Evolutionary conservation across 169 alveolate genomes (phyloP), one percentile per base, ranked within the genome.

Genomic region (Plasmodium gonderi): DNA sequence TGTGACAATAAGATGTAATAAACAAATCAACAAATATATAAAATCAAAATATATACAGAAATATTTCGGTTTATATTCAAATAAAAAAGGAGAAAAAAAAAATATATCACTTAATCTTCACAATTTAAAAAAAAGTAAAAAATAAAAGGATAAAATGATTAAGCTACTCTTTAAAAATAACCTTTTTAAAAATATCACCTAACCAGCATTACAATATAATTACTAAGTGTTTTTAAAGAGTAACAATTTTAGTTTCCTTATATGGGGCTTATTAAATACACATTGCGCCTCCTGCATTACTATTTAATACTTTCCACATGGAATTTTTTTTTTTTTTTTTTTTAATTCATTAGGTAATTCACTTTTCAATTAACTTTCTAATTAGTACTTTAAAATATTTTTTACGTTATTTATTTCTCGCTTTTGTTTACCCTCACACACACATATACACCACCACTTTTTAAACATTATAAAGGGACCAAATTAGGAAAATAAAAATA

Each of bases 381-480:
- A 0, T 36, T 36, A 60, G n/a, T 51, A 51, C 14, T 51, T 51
- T 51, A 51, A 51, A n/a, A 51, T n/a, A 51, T 51, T 74, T 14
- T 17, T 45, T 26, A 45, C 17, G 33, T 12, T 74, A 74, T 74
- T 40, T 12, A 40, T 26, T 74, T 74, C 14, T 26, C 29, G 36
- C 47, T n/a, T 9, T 74, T 36, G 31, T n/a, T 74, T 51, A 51
- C n/a, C n/a, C n/a, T n/a, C n/a, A n/a, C n/a, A n/a, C n/a, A n/a
- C n/a, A n/a, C n/a, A n/a, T n/a, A 51, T 23, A 51, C 14, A 51
- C 14, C 9, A 11, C 47, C 60, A 7, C 26, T 20, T 9, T 69
- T 72, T 83, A 85, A n/a, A 85, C 72, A 12, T 85, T 85, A 6
- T 85, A 85, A 65, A 75, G 11, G 26, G 92, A 85, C 92, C 92